Evolutionary conservation across 192 early-diverging fungal genomes (phyloP).

Genomic region (Chytriomyces sp.): DNA sequence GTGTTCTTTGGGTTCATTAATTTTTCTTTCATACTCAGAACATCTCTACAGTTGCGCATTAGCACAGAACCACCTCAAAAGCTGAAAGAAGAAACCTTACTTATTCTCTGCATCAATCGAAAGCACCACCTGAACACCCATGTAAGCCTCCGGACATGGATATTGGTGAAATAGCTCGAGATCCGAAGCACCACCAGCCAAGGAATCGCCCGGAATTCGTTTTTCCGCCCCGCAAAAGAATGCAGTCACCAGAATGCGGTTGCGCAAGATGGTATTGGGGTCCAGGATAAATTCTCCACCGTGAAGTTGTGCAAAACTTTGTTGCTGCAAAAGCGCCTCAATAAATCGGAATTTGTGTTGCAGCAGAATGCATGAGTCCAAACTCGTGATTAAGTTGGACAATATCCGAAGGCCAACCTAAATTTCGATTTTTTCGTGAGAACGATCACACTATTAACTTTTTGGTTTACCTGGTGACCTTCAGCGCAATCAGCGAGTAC

Average conservation of each 20-base stretch:
- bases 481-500: conserved; percentile 44
- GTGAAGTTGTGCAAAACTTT: background rate
- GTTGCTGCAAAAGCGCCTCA: conserved; percentile 47
- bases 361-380: conserved; percentile 56
- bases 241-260: conserved; percentile 47
- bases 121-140: background rate
- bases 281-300: conserved; percentile 45
- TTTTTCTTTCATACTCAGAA: background rate
- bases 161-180: conserved; percentile 23
- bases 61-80: background rate
- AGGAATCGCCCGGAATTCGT: background rate
- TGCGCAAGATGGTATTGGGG: conserved; percentile 49
- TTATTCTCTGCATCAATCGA: conserved; percentile 1
- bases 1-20: background rate
- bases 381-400: conserved; percentile 38
- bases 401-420: conserved; percentile 52
- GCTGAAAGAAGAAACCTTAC: background rate
- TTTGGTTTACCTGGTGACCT: conserved; percentile 34
- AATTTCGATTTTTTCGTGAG: background rate
- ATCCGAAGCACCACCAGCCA: background rate
- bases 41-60: background rate
- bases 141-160: conserved; percentile 17
- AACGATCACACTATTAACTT: background rate
- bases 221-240: conserved; percentile 38
- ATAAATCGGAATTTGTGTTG: conserved; percentile 45